phyloP scores from a whole-genome alignment of 2,329 filamentous ascomycete genomes.

The Colletotrichum endophyticum region DNA sequence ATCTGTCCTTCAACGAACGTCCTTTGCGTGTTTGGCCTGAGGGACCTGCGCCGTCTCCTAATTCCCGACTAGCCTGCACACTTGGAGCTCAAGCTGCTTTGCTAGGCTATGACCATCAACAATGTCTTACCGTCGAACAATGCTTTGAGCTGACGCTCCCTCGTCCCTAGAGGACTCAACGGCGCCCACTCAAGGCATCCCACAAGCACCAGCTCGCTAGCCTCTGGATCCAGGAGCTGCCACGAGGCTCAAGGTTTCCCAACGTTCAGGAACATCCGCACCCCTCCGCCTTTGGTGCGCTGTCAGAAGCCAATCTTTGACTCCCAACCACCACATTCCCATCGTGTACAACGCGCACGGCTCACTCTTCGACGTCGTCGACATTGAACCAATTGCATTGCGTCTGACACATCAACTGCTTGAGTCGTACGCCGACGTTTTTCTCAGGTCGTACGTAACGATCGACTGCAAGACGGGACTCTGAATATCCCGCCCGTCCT shows the following conservation, averaged over 20 bases:
- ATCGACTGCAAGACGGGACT: neutral
- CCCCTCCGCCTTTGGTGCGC: neutral
- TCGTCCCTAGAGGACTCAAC: neutral
- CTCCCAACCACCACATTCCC: neutral
- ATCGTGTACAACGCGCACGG: neutral
- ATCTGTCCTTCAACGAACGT: neutral
- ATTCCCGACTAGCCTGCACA: neutral
- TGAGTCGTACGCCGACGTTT: neutral
- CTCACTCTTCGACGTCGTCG: neutral
- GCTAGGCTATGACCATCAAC: neutral
- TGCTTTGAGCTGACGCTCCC: neutral
- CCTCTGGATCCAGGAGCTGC: neutral
- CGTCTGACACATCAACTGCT: neutral
- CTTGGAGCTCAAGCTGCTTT: neutral
- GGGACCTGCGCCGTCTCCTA: neutral
- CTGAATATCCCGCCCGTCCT: neutral
- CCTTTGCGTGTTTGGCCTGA: neutral
- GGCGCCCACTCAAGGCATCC: neutral
- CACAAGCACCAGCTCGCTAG: neutral
- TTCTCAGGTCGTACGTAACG: neutral
- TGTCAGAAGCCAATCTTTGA: neutral
- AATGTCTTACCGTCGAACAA: neutral
- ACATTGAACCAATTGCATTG: neutral
- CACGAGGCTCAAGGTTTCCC: slow-evolving; percentile 5
- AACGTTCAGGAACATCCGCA: neutral